Conservation (phyloP, 768 basidiomycete genomes). For the Termitomyces sp. region DNA sequence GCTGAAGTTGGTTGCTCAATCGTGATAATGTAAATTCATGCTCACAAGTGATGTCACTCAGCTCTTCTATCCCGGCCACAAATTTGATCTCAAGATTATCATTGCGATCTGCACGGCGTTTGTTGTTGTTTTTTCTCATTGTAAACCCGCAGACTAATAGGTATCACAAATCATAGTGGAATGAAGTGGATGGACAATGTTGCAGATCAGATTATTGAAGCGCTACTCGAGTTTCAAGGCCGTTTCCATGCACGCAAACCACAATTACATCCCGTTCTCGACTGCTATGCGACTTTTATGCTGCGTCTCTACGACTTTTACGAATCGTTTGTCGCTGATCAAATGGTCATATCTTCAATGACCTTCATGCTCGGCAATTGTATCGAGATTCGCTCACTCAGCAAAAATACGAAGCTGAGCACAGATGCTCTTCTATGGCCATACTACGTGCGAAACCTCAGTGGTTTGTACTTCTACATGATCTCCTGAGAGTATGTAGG, state of each 20-base stretch:
- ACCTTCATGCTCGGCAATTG: conserved; percentile 13
- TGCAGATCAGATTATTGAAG: conserved; percentile 8
- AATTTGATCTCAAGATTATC: conserved; percentile 12
- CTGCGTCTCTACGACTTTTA: conserved; percentile 11
- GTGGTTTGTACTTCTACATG: neutral
- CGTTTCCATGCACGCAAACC: conserved; percentile 9
- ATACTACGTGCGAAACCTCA: conserved; percentile 8
- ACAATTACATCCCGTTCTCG: conserved; percentile 9
- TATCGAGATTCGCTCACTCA: conserved; percentile 10
- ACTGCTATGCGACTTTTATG: conserved; percentile 9
- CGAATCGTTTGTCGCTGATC: conserved; percentile 10
- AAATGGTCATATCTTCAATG: conserved; percentile 11
- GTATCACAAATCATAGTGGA: neutral
- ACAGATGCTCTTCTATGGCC: conserved; percentile 12
- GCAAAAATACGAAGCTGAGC: conserved; percentile 1
- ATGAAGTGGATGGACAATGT: conserved; percentile 15
- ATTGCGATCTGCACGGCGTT: conserved; percentile 9
- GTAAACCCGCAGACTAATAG: neutral
- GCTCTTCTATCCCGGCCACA: conserved; percentile 12
- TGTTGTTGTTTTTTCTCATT: neutral
- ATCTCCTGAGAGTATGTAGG: no score
- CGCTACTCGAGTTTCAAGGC: conserved; percentile 7
- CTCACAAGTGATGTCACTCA: neutral
- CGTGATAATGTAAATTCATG: no score
- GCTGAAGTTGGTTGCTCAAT: conserved; percentile 3